Evolutionary conservation across 345 rosid species (phyloP), one percentile per base, ranked within the genome.

Genomic region (Pugionium cornutum): DNA sequence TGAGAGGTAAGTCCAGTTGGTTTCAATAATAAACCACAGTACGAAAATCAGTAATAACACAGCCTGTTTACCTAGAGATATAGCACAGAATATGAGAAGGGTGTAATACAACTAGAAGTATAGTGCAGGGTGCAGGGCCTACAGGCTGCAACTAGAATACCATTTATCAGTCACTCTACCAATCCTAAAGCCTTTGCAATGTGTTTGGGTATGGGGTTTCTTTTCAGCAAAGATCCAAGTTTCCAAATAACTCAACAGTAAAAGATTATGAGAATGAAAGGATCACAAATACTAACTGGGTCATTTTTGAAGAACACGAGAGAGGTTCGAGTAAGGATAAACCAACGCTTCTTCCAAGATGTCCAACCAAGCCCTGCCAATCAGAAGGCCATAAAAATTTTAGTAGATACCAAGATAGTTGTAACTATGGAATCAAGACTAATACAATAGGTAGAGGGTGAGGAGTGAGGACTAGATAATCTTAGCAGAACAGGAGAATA

Each of bases 291-390:
- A 85, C 98, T 89, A 18, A 92, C 98, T 50, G 97, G 98, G 53
- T 92, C 97, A 76, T 84, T 89, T 79, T 88, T 92, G 66, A 92
- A 89, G 81, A 92, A 92, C 58, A 92, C 98, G 89, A 92, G 79
- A 31, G 98, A 92, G 33, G 88, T 89, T 68, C 95, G 88, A 4
- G 98, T 88, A 61, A 92, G 89, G 75, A 92, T 88, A 71, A 92
- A 92, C 97, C 98, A 92, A 35, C 98, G 95, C 76, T 83, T 92
- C 84, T 92, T 92, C 98, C 98, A 92, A 44, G 97, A 92, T 65
- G 88, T 92, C 98, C 98, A 92, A 70, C 98, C 94, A 58, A 92
- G 81, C 63, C 98, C 98, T 92, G 89, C 75, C 84, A 54, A 67
- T 51, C 28, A 48, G 28, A 63, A 58, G 11, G 43, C 26, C 34